Evolutionary conservation across 129 eudicot species (phyloP).

Genomic region (Heracleum sosnowskyi): DNA sequence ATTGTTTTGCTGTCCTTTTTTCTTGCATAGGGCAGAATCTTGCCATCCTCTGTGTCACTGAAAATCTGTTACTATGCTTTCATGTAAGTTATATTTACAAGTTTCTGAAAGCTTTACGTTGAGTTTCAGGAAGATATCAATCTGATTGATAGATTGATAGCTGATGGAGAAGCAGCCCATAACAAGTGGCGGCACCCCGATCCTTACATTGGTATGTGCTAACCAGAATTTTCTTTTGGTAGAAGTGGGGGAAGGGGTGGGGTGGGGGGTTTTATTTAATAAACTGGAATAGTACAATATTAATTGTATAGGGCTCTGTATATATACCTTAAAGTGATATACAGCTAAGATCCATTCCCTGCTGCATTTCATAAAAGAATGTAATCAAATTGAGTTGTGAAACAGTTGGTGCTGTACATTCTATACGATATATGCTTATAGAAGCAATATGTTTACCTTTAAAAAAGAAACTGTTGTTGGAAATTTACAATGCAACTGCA

Average conservation of each 20-base stretch:
- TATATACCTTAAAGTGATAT: neutral
- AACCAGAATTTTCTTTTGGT: neutral
- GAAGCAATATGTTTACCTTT: neutral
- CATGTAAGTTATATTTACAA: neutral
- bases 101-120: neutral
- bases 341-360: neutral
- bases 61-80: neutral
- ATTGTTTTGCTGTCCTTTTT: neutral
- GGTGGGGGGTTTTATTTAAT: neutral
- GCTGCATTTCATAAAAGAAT: neutral
- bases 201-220: constrained; percentile 79
- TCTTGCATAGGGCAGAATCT: neutral
- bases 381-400: neutral
- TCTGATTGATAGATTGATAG: constrained; percentile 83
- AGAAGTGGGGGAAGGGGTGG: neutral
- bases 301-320: neutral
- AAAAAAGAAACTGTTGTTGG: neutral
- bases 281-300: neutral
- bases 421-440: neutral
- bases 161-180: constrained; percentile 74
- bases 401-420: neutral
- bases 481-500: neutral
- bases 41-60: neutral
- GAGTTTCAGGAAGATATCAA: constrained; percentile 69
- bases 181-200: constrained; percentile 96